Conservation (phyloP, 441 rosid genomes). For the Gossypium schwendimanii region DNA sequence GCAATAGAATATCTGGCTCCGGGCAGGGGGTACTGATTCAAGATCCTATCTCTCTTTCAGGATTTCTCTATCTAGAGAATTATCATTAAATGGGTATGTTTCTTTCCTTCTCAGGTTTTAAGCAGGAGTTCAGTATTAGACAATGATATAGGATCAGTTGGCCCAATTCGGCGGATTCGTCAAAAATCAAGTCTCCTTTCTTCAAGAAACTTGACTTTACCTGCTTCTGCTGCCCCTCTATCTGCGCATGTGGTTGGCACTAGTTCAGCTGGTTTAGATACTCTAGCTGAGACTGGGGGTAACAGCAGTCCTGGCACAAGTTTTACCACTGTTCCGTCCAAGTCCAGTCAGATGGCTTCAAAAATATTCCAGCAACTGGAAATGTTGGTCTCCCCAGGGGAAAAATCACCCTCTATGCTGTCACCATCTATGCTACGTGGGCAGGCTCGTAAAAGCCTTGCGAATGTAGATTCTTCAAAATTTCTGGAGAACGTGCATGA, state of each 20-base stretch:
- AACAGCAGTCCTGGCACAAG: slow-evolving; percentile 33
- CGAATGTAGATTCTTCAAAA: slow-evolving; percentile 54
- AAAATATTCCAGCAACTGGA: slow-evolving; percentile 73
- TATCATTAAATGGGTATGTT: neutral
- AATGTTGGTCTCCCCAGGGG: slow-evolving; percentile 53
- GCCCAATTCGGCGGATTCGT: slow-evolving; percentile 85
- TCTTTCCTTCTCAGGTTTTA: slow-evolving; percentile 42
- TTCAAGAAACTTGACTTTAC: slow-evolving; percentile 35
- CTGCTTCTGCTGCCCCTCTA: slow-evolving; percentile 31
- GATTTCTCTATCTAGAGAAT: neutral
- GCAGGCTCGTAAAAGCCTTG: slow-evolving; percentile 71
- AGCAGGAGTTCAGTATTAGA: slow-evolving; percentile 77
- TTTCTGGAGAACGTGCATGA: slow-evolving; percentile 39
- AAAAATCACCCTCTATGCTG: slow-evolving; percentile 65
- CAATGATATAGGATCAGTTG: slow-evolving; percentile 67
- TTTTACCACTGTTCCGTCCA: slow-evolving; percentile 51
- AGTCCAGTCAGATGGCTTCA: slow-evolving; percentile 74
- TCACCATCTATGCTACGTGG: slow-evolving; percentile 73
- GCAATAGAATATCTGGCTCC: slow-evolving; percentile 46
- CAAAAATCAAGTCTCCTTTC: slow-evolving; percentile 68
- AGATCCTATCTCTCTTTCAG: neutral
- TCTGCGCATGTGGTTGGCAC: slow-evolving; percentile 21
- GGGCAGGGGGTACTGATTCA: slow-evolving; percentile 46
- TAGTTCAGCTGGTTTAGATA: slow-evolving; percentile 27
- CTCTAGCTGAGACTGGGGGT: slow-evolving; percentile 32